phyloP scores from a whole-genome alignment of 257 asterid species.

The Ballota nigra region DNA sequence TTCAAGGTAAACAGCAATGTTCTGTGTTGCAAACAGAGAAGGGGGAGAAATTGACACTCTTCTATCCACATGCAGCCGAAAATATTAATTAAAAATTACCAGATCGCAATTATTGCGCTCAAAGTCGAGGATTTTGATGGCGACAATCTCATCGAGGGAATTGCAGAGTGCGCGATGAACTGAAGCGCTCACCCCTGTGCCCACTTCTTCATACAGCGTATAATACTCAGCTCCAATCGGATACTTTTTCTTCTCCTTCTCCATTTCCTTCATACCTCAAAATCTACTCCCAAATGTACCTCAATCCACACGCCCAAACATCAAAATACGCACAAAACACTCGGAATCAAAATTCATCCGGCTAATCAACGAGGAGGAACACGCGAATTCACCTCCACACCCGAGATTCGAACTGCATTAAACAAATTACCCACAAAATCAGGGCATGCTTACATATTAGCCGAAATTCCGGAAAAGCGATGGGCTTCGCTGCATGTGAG shows the following conservation, averaged over 20 bases:
- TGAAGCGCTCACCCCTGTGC: conserved; percentile 89
- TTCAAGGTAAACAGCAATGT: neutral
- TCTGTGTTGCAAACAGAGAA: neutral
- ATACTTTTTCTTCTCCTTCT: conserved; percentile 79
- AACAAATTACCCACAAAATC: conserved; percentile 19
- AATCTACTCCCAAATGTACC: neutral
- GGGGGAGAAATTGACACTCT: neutral
- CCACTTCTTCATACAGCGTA: conserved; percentile 75
- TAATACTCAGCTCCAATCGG: conserved; percentile 93
- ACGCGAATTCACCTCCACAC: conserved; percentile 36
- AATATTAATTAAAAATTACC: conserved; percentile 42
- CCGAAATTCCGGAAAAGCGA: neutral
- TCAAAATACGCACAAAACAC: neutral
- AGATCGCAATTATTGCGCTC: conserved; percentile 85
- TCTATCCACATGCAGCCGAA: neutral
- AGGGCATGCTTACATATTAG: neutral
- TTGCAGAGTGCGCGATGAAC: conserved; percentile 84
- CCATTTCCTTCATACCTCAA: conserved; percentile 32
- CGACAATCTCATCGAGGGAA: conserved; percentile 67
- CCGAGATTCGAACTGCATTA: conserved; percentile 38
- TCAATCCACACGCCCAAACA: neutral
- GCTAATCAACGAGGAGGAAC: conserved; percentile 33
- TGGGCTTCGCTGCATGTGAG: conserved; percentile 33
- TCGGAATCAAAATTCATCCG: neutral
- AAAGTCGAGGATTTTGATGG: conserved; percentile 87